These are phyloP conservation scores for Trichoderma virens DNA, from an alignment of 495 filamentous ascomycete genomes.

Conservation along the genomic window DNA sequence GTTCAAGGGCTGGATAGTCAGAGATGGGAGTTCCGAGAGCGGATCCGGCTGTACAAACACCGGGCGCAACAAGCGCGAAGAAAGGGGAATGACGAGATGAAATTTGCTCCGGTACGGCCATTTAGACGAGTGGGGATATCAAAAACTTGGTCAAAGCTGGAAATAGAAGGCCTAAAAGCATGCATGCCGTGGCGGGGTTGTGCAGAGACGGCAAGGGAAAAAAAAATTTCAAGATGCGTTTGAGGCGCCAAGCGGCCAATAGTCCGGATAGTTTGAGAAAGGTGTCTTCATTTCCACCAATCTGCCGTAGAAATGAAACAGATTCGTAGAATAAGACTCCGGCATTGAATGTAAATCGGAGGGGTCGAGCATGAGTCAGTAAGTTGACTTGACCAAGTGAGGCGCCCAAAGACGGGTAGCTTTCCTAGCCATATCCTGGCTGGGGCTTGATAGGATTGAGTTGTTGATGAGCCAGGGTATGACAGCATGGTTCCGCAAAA, in stretches of 20 bases:
- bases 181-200: conserved; percentile 7
- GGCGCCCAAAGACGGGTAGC: background rate
- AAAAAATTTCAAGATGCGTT: background rate
- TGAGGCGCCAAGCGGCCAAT: background rate
- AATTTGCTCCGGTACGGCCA: conserved; percentile 5
- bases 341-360: background rate
- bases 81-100: conserved; percentile 5
- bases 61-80: conserved; percentile 2
- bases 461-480: conserved; percentile 4
- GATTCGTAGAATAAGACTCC: background rate
- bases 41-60: background rate
- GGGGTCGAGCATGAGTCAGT: background rate
- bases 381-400: background rate
- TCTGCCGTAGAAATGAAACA: background rate
- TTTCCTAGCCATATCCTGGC: background rate
- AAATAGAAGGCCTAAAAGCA: background rate
- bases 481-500: background rate
- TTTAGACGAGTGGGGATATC: conserved; percentile 8
- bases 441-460: background rate
- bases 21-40: background rate
- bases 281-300: background rate
- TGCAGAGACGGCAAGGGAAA: background rate
- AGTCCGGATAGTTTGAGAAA: background rate
- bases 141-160: conserved; percentile 4
- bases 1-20: background rate